Percentiles rank a stretch among this genome's conserved stretches.
phyloP scores from a whole-genome alignment of 75 land plant species.

The Selaginella moellendorffii region DNA sequence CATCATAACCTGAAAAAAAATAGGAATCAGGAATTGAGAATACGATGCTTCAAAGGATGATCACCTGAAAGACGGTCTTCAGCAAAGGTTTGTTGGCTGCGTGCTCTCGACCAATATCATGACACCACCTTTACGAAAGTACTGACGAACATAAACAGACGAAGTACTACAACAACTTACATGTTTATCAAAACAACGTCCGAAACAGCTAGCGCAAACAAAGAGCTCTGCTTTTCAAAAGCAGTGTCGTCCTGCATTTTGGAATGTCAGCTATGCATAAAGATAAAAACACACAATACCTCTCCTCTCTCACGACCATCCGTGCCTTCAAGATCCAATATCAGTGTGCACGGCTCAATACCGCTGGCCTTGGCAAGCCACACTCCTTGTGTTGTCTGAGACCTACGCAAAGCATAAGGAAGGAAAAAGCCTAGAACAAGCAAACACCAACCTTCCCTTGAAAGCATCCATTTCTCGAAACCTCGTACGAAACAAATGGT shows the following conservation, averaged over 20 bases:
- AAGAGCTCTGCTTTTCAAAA: constrained; percentile 6
- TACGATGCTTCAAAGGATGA: not conserved
- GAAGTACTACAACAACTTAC: not conserved
- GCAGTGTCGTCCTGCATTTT: constrained; percentile 3
- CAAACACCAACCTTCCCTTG: constrained; percentile 2
- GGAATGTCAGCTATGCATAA: not conserved
- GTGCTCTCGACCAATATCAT: constrained; percentile 10
- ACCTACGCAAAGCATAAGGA: not conserved
- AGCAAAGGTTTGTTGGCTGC: constrained; percentile 5
- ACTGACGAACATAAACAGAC: not conserved
- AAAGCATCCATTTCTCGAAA: constrained; percentile 8
- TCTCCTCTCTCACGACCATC: constrained; percentile 4
- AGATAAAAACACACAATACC: not conserved
- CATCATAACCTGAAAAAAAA: not conserved
- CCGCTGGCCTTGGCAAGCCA: constrained; percentile 3
- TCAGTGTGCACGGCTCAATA: constrained; percentile 7
- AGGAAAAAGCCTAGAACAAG: too few relatives aligned
- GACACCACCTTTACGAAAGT: constrained; percentile 2
- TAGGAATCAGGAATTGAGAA: not conserved
- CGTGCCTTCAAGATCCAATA: constrained; percentile 3
- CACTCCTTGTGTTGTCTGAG: constrained; percentile 6
- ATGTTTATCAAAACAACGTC: constrained; percentile 4
- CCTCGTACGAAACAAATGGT: constrained; percentile 3
- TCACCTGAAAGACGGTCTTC: constrained; percentile 9
- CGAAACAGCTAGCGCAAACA: constrained; percentile 3